A percentile compares a stretch with the other conserved stretches of the same genome.
Evolutionary conservation across 768 basidiomycete genomes (phyloP).

Genomic region (Paxillus involutus): DNA sequence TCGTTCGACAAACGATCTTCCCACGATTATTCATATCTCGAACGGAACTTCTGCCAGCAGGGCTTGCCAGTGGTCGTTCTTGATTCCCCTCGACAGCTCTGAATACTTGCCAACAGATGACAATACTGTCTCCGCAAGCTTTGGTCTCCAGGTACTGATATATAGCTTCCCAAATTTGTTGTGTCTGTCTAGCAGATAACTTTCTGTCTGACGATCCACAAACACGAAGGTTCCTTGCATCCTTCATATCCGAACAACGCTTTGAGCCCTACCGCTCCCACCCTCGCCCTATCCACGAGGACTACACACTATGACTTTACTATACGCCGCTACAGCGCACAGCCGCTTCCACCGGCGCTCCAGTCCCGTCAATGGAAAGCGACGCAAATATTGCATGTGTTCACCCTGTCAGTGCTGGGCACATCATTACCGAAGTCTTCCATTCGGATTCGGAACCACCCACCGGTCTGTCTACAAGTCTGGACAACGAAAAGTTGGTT

Average conservation of each 20-base stretch:
- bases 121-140: neutral
- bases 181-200: neutral
- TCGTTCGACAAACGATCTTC: neutral
- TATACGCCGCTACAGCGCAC: too few relatives aligned
- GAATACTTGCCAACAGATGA: neutral
- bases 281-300: conserved; percentile 12
- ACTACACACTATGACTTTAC: conserved; percentile 6
- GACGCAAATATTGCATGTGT: too few relatives aligned
- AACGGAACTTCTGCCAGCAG: conserved; percentile 1
- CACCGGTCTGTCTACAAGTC: too few relatives aligned
- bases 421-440: too few relatives aligned
- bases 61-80: too few relatives aligned
- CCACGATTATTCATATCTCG: conserved; percentile 2
- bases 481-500: too few relatives aligned
- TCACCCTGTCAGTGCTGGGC: neutral
- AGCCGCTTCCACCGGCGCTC: too few relatives aligned
- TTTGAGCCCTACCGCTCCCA: neutral
- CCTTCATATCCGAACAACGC: conserved; percentile 23
- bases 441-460: too few relatives aligned
- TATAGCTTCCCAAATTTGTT: too few relatives aligned
- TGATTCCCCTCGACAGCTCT: neutral
- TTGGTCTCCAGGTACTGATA: neutral
- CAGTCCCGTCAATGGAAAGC: too few relatives aligned
- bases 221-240: neutral
- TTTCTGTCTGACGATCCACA: neutral